These are phyloP conservation scores for Coniochaeta sp. DNA, from an alignment of 2,329 filamentous ascomycete species.

Conservation along the genomic window DNA sequence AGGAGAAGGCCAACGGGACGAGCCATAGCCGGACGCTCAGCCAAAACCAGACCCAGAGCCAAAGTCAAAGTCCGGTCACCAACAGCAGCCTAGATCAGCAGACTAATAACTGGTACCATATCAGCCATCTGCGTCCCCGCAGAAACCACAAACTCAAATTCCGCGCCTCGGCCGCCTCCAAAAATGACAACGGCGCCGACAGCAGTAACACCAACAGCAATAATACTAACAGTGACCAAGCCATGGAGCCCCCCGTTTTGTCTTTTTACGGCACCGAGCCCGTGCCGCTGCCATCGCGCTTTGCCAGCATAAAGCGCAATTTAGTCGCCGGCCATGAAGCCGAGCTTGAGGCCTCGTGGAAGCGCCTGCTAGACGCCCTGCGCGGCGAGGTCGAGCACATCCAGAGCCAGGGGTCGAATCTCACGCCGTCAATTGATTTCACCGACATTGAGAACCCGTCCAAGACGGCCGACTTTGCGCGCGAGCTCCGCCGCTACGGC, in stretches of 20 bases:
- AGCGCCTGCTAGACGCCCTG: constrained; percentile 42
- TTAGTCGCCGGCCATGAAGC: constrained; percentile 48
- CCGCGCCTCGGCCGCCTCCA: constrained; percentile 11
- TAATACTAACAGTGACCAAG: constrained; percentile 6
- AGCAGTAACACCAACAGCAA: background rate
- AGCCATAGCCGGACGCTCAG: background rate
- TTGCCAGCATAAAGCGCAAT: constrained; percentile 46
- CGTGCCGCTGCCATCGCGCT: constrained; percentile 50
- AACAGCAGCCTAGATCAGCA: constrained; percentile 1
- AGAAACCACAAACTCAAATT: constrained; percentile 19
- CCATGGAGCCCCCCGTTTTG: constrained; percentile 42
- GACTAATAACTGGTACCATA: background rate
- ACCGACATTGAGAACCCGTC: constrained; percentile 37
- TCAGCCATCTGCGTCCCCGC: constrained; percentile 16
- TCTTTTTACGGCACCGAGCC: constrained; percentile 51
- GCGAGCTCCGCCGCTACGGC: constrained; percentile 52
- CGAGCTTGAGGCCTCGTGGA: constrained; percentile 47
- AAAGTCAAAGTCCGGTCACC: constrained; percentile 2
- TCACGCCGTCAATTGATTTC: constrained; percentile 51
- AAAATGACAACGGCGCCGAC: constrained; percentile 2
- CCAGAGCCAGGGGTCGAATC: constrained; percentile 37
- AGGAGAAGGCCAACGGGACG: background rate
- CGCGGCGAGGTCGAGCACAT: constrained; percentile 44
- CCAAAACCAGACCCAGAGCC: background rate
- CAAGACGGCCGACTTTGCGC: constrained; percentile 46